These are phyloP conservation scores for Galerina sulciceps DNA, from an alignment of 768 basidiomycete genomes.

Conservation along the genomic window DNA sequence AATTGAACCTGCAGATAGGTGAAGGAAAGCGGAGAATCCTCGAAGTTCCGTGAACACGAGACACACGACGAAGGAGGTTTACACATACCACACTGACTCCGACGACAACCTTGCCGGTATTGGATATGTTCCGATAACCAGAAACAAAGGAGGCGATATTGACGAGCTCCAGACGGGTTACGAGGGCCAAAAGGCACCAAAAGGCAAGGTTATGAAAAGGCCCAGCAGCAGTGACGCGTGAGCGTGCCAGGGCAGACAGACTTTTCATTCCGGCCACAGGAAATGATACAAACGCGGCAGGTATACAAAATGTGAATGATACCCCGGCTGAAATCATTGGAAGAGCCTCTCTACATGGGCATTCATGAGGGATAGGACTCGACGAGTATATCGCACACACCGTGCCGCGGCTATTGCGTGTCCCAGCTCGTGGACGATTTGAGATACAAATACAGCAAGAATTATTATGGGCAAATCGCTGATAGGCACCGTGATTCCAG, in stretches of 20 bases:
- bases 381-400: slow-evolving; percentile 43
- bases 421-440: slow-evolving; percentile 80
- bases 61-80: neutral
- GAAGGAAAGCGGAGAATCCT: slow-evolving; percentile 66
- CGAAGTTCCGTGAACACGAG: neutral
- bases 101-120: slow-evolving; percentile 58
- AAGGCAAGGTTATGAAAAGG: slow-evolving; percentile 78
- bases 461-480: slow-evolving; percentile 70
- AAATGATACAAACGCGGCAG: slow-evolving; percentile 77
- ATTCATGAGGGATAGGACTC: neutral
- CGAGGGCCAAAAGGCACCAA: slow-evolving; percentile 48
- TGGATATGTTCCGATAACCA: slow-evolving; percentile 59
- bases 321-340: slow-evolving; percentile 65
- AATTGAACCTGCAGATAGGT: slow-evolving; percentile 61
- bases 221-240: slow-evolving; percentile 74
- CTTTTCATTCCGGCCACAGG: slow-evolving; percentile 43
- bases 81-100: slow-evolving; percentile 56
- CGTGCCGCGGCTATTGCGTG: slow-evolving; percentile 78
- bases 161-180: slow-evolving; percentile 37
- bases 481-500: slow-evolving; percentile 82
- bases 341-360: slow-evolving; percentile 57
- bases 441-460: slow-evolving; percentile 60
- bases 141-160: slow-evolving; percentile 33
- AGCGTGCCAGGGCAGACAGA: slow-evolving; percentile 44
- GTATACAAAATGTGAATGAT: slow-evolving; percentile 65